Evolutionary conservation across 2,329 filamentous ascomycete species (phyloP).

Genomic region (Myrmaecium sp.): DNA sequence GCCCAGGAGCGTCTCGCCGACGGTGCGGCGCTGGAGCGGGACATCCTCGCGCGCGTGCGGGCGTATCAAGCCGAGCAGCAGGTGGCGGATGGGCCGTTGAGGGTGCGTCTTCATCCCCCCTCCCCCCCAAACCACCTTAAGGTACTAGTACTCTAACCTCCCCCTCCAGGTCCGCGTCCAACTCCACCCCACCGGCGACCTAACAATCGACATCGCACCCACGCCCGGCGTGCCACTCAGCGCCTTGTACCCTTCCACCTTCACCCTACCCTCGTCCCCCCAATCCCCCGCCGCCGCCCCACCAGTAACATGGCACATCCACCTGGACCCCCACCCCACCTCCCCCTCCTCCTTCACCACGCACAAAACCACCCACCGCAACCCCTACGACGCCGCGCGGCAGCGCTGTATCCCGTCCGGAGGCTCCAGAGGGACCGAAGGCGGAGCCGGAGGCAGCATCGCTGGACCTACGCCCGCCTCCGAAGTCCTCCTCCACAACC

Average conservation of each 20-base stretch:
- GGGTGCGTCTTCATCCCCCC: conserved; percentile 5
- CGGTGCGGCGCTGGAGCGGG: conserved; percentile 15
- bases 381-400: conserved; percentile 55
- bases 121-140: too few relatives aligned
- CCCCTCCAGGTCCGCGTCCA: conserved; percentile 36
- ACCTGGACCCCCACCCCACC: conserved; percentile 36
- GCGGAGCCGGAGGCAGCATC: conserved; percentile 16
- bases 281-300: conserved; percentile 3
- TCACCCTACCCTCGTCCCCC: conserved; percentile 30
- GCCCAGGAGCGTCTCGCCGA: conserved; percentile 16
- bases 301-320: conserved; percentile 28
- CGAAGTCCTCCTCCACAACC: conserved; percentile 64
- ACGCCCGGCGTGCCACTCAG: conserved; percentile 26
- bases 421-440: conserved; percentile 19
- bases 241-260: conserved; percentile 39
- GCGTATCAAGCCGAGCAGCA: too few relatives aligned
- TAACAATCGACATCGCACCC: conserved; percentile 21
- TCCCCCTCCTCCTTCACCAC: conserved; percentile 50
- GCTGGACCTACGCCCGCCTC: conserved; percentile 20
- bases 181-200: conserved; percentile 23
- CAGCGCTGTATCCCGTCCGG: conserved; percentile 36
- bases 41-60: too few relatives aligned
- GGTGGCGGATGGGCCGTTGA: conserved; percentile 12
- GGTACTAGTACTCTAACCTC: not conserved
- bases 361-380: conserved; percentile 68